These are phyloP conservation scores for Cladosporium austrohemisphaericum DNA, from an alignment of 2,329 filamentous ascomycete genomes.

Conservation along the genomic window DNA sequence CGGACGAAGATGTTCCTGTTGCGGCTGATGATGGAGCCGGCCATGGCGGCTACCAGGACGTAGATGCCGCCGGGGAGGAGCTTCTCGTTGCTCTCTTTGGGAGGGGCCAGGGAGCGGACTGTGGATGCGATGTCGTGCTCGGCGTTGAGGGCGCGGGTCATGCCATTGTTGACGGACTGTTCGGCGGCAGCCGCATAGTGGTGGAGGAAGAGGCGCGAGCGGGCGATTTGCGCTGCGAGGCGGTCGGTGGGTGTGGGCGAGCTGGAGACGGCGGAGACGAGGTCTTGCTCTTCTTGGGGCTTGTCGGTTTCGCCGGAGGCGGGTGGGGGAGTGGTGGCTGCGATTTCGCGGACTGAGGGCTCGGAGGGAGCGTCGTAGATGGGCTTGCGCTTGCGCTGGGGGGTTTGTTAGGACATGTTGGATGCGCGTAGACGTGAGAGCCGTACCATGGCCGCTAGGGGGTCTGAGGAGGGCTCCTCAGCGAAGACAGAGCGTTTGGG, in stretches of 20 bases:
- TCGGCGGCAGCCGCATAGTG: conserved; percentile 69
- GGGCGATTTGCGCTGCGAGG: conserved; percentile 76
- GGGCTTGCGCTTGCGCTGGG: conserved; percentile 49
- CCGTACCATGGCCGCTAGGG: conserved; percentile 28
- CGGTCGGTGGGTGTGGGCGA: conserved; percentile 80
- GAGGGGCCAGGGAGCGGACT: conserved; percentile 79
- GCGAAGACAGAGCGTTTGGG: conserved; percentile 47
- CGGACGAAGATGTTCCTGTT: conserved; percentile 84
- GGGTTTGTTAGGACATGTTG: background rate
- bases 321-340: conserved; percentile 37
- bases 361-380: conserved; percentile 70
- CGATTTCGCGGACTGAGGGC: conserved; percentile 33
- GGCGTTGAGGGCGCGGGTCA: conserved; percentile 76
- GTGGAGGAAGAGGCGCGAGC: conserved; percentile 76
- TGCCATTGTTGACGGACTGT: conserved; percentile 74
- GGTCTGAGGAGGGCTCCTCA: conserved; percentile 40
- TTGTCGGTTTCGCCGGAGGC: conserved; percentile 33
- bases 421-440: background rate
- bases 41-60: conserved; percentile 91
- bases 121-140: conserved; percentile 90
- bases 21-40: conserved; percentile 83
- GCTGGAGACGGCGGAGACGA: conserved; percentile 29
- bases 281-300: conserved; percentile 27
- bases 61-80: conserved; percentile 88
- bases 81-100: conserved; percentile 79